Conservation (phyloP, 352 stramenopile species). For the Phytophthora multivora region DNA sequence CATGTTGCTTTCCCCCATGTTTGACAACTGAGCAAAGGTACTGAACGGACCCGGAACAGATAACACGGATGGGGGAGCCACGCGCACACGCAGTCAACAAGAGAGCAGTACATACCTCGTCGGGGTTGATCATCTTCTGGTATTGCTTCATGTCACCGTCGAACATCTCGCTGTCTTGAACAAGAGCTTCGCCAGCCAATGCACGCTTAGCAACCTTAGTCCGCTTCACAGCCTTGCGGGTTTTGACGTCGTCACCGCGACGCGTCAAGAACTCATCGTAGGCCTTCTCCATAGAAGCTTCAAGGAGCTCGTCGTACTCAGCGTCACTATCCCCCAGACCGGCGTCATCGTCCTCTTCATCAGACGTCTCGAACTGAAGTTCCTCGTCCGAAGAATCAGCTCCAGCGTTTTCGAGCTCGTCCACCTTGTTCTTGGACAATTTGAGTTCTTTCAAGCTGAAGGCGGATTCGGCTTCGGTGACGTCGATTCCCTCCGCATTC, state of each 20-base stretch:
- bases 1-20: constrained; percentile 80
- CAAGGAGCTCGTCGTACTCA: constrained; percentile 80
- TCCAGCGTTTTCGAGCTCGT: constrained; percentile 74
- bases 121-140: constrained; percentile 87
- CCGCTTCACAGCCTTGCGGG: constrained; percentile 84
- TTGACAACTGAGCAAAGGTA: constrained; percentile 93
- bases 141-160: constrained; percentile 83
- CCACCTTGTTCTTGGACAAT: constrained; percentile 77
- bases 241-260: constrained; percentile 82
- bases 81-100: constrained; percentile 28
- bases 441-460: constrained; percentile 85
- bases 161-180: constrained; percentile 83
- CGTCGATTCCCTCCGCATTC: constrained; percentile 83
- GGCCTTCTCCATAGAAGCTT: constrained; percentile 85
- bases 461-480: constrained; percentile 77
- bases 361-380: constrained; percentile 40
- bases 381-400: constrained; percentile 47
- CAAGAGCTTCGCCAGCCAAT: constrained; percentile 76
- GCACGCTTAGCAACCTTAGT: constrained; percentile 87
- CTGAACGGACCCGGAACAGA: constrained; percentile 87
- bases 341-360: constrained; percentile 42
- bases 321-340: constrained; percentile 61
- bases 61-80: constrained; percentile 88
- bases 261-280: constrained; percentile 85
- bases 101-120: constrained; percentile 70